These are phyloP conservation scores for Alternaria ventricosa DNA, from an alignment of 2,329 filamentous ascomycete species.

Conservation along the genomic window DNA sequence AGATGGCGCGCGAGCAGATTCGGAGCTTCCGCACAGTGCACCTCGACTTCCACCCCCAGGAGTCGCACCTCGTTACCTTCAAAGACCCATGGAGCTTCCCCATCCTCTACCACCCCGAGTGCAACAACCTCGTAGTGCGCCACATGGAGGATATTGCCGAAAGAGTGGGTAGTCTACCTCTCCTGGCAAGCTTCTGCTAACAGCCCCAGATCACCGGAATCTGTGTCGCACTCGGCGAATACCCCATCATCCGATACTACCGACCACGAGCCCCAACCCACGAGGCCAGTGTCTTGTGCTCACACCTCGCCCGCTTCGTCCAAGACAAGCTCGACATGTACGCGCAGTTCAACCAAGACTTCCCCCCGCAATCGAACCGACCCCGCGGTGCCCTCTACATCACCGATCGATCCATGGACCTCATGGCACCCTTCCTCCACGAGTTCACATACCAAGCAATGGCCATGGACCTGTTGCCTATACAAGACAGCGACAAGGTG, in stretches of 20 bases:
- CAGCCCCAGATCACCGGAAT: constrained; percentile 74
- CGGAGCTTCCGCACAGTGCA: constrained; percentile 82
- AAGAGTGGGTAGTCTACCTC: constrained; percentile 66
- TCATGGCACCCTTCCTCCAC: constrained; percentile 85
- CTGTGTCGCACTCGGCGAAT: constrained; percentile 91
- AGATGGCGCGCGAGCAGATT: constrained; percentile 73
- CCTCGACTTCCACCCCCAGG: constrained; percentile 87
- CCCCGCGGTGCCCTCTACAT: constrained; percentile 85
- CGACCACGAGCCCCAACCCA: constrained; percentile 76
- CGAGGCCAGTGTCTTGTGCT: constrained; percentile 86
- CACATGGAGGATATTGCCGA: constrained; percentile 88
- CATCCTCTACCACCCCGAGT: constrained; percentile 86
- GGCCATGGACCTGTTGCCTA: constrained; percentile 89
- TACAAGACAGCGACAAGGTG: constrained; percentile 87
- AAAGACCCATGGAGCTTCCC: constrained; percentile 96
- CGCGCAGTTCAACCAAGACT: constrained; percentile 81
- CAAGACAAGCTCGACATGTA: constrained; percentile 92
- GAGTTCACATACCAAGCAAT: constrained; percentile 99
- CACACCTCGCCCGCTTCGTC: constrained; percentile 87
- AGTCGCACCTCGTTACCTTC: constrained; percentile 91
- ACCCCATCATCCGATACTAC: constrained; percentile 92
- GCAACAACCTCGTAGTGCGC: constrained; percentile 79
- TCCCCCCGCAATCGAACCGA: constrained; percentile 78
- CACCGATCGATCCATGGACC: constrained; percentile 90
- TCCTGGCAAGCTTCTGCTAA: background rate